These are phyloP conservation scores for Sporothrix euskadiensis DNA, from an alignment of 2,329 filamentous ascomycete species.

Conservation along the genomic window DNA sequence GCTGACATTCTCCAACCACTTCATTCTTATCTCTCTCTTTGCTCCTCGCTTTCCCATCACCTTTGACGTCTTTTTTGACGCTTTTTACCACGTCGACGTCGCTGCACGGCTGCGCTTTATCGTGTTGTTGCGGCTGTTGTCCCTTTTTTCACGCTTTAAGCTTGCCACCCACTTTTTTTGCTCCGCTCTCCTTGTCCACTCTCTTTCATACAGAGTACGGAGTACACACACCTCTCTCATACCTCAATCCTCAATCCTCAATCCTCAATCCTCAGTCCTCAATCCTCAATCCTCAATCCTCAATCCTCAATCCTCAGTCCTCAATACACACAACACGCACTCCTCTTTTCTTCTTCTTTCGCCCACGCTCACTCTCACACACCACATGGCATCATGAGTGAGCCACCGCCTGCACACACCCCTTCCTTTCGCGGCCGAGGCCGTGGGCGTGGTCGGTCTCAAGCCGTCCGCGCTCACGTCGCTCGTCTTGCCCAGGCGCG, in stretches of 20 bases:
- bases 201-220: background rate
- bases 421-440: conserved; percentile 33
- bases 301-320: too few species aligned
- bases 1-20: background rate
- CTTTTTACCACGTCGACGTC: background rate
- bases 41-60: background rate
- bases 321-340: background rate
- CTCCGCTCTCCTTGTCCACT: conserved; percentile 14
- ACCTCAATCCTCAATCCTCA: background rate
- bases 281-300: background rate
- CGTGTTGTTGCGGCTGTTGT: conserved; percentile 3
- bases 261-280: background rate
- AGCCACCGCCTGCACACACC: conserved; percentile 26
- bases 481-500: conserved; percentile 37
- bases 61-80: background rate
- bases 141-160: conserved; percentile 17
- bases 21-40: background rate
- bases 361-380: background rate
- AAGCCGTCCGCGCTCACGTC: conserved; percentile 34
- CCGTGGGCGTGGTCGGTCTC: conserved; percentile 43
- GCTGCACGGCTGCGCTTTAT: background rate
- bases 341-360: background rate
- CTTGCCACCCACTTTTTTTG: conserved; percentile 6
- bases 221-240: background rate
- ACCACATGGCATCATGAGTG: conserved; percentile 35